Evolutionary conservation across 495 filamentous ascomycete genomes (phyloP).

Genomic region (Aspergillus affinis): DNA sequence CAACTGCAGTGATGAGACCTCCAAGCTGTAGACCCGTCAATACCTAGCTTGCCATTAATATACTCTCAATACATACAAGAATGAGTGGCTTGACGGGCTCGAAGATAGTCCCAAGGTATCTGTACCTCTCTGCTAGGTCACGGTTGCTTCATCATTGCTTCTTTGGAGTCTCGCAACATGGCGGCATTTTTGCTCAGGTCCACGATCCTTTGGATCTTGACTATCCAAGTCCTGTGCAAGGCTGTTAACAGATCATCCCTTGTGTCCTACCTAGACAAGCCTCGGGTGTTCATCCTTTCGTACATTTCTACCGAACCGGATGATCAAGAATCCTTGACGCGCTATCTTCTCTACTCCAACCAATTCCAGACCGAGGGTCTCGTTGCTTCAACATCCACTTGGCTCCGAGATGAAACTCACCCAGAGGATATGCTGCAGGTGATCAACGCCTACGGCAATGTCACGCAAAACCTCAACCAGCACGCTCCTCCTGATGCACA

Average conservation of each 20-base stretch:
- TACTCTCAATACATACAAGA: too few species aligned
- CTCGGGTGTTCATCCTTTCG: conserved; percentile 45
- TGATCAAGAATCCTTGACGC: conserved; percentile 41
- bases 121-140: too few species aligned
- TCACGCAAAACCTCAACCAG: conserved; percentile 39
- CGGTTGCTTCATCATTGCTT: too few species aligned
- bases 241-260: background rate
- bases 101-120: too few species aligned
- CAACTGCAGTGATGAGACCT: too few species aligned
- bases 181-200: too few species aligned
- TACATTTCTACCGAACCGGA: conserved; percentile 49
- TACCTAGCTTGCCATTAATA: too few species aligned
- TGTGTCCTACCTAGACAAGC: conserved; percentile 17
- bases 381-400: conserved; percentile 41
- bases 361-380: conserved; percentile 42
- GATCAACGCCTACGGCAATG: conserved; percentile 39
- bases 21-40: too few species aligned
- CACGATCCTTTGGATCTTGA: too few species aligned
- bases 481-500: conserved; percentile 34
- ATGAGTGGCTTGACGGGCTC: too few species aligned
- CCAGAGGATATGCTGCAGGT: conserved; percentile 41
- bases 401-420: conserved; percentile 33
- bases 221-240: too few species aligned
- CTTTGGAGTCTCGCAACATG: too few species aligned
- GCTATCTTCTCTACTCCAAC: conserved; percentile 44